phyloP scores from a whole-genome alignment of 1,139 yeast species.

The Nakaseomyces delphensis region DNA sequence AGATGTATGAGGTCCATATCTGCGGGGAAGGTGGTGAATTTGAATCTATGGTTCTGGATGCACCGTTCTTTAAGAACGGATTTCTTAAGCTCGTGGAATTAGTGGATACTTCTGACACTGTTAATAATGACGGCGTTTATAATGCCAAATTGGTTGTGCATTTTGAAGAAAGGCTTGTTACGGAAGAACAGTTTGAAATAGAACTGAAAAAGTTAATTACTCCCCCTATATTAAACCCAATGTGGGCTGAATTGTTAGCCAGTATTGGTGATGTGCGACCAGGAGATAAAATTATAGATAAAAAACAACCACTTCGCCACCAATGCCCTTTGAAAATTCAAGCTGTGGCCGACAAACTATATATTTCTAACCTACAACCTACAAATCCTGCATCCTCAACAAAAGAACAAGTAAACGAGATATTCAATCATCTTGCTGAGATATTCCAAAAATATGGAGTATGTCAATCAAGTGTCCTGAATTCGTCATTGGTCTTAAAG shows the following conservation, averaged over 20 bases:
- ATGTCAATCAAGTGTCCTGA: constrained; percentile 35
- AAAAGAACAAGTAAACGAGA: constrained; percentile 40
- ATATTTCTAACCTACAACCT: constrained; percentile 43
- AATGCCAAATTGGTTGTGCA: constrained; percentile 43
- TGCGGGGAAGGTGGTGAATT: constrained; percentile 99
- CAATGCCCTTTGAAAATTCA: constrained; percentile 7
- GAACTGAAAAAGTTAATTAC: constrained; percentile 30
- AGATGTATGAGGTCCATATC: constrained; percentile 70
- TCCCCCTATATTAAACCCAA: constrained; percentile 44
- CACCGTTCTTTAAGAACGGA: constrained; percentile 63
- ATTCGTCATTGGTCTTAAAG: constrained; percentile 49
- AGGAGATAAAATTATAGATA: too few species aligned
- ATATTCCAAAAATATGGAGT: constrained; percentile 31
- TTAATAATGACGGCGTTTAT: constrained; percentile 54
- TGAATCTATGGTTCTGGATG: constrained; percentile 84
- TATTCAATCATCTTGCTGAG: constrained; percentile 39
- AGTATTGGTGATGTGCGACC: background rate
- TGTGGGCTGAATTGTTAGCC: constrained; percentile 38
- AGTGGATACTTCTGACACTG: constrained; percentile 42
- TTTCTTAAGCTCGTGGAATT: constrained; percentile 40
- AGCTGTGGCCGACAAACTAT: constrained; percentile 33
- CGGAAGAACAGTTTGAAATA: constrained; percentile 15
- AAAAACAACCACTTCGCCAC: background rate
- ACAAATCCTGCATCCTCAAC: constrained; percentile 28
- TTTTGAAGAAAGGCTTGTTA: constrained; percentile 33